Evolutionary conservation across 192 early-diverging fungal species (phyloP).

Genomic region (Backusella westeae): DNA sequence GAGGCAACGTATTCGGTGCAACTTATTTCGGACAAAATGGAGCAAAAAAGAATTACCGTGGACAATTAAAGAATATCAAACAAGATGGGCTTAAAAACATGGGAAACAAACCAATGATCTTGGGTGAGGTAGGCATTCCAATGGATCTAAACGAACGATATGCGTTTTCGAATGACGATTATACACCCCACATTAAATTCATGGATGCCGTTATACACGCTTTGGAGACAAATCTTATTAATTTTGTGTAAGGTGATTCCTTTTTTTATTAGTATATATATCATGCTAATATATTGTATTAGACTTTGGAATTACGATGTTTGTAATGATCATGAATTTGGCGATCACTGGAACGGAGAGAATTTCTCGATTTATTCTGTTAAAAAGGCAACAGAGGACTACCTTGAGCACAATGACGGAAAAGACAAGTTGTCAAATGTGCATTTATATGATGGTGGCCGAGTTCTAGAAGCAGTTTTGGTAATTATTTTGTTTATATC

Average conservation of each 20-base stretch:
- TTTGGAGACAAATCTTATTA: conserved; percentile 71
- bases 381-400: conserved; percentile 4
- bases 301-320: conserved; percentile 87
- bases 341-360: conserved; percentile 86
- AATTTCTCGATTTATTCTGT: conserved; percentile 77
- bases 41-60: conserved; percentile 71
- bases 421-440: neutral
- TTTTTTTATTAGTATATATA: neutral
- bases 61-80: conserved; percentile 69
- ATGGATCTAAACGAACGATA: conserved; percentile 81
- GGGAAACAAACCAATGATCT: conserved; percentile 63
- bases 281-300: neutral
- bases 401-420: neutral
- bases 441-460: conserved; percentile 65
- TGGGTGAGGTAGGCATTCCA: conserved; percentile 84
- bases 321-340: conserved; percentile 71
- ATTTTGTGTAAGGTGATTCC: conserved; percentile 63
- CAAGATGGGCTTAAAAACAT: conserved; percentile 53
- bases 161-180: conserved; percentile 73
- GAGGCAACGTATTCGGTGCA: conserved; percentile 67
- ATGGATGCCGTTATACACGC: conserved; percentile 73
- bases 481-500: conserved; percentile 28
- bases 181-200: conserved; percentile 68
- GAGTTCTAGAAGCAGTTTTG: conserved; percentile 77
- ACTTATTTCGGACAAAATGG: conserved; percentile 80